Conservation (phyloP, 148 eudicot genomes). For the Agrostemma githago region DNA sequence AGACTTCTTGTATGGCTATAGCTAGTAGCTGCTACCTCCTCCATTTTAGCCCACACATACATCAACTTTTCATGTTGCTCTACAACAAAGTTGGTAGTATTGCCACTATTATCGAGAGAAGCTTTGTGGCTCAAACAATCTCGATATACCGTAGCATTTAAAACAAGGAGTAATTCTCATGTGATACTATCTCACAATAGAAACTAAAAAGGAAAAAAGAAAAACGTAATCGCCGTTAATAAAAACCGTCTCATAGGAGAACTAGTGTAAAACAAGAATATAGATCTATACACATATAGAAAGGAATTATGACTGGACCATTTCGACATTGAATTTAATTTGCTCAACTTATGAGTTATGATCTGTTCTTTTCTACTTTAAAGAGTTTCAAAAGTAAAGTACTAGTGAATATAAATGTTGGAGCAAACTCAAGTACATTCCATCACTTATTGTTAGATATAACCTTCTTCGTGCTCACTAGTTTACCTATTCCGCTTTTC, state of each 20-base stretch:
- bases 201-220: too few relatives aligned
- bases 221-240: too few relatives aligned
- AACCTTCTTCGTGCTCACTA: too few relatives aligned
- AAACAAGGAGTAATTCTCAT: too few relatives aligned
- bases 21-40: background rate
- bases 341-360: background rate
- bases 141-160: too few relatives aligned
- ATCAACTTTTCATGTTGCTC: conserved; percentile 13
- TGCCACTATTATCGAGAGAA: background rate
- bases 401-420: conserved; percentile 22
- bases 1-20: conserved; percentile 9
- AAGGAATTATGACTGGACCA: background rate
- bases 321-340: background rate
- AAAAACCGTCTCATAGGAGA: too few relatives aligned
- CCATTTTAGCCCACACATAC: conserved; percentile 9
- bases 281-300: background rate
- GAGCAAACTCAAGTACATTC: conserved; percentile 13
- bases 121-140: too few relatives aligned
- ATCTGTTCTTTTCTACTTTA: background rate
- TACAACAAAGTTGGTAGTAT: background rate
- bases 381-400: conserved; percentile 4
- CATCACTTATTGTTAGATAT: background rate
- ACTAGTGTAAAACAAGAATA: background rate
- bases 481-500: too few relatives aligned
- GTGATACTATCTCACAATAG: too few relatives aligned